Conservation (phyloP, 106 monocot genomes). For the Cymbidium sinense region DNA sequence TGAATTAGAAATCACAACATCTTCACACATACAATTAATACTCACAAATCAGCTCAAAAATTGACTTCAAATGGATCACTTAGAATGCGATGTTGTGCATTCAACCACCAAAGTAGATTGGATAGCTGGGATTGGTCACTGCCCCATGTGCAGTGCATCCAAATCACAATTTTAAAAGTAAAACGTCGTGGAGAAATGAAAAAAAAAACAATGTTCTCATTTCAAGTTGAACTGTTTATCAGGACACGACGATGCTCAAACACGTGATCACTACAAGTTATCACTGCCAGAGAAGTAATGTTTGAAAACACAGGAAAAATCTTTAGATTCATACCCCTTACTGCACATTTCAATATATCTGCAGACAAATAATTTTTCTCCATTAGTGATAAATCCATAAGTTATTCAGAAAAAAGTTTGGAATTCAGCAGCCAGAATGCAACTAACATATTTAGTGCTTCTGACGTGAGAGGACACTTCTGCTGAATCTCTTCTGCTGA, state of each 20-base stretch:
- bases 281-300: slow-evolving; percentile 66
- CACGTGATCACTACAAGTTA: slow-evolving; percentile 11
- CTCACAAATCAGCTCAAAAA: not conserved
- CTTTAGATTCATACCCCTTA: slow-evolving; percentile 48
- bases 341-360: slow-evolving; percentile 70
- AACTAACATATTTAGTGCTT: slow-evolving; percentile 63
- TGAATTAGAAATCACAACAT: not conserved
- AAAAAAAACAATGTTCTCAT: not conserved
- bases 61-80: not conserved
- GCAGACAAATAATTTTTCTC: slow-evolving; percentile 2
- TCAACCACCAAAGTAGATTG: not conserved
- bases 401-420: not conserved
- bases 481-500: slow-evolving; percentile 49
- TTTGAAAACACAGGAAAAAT: slow-evolving; percentile 86
- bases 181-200: not conserved
- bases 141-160: not conserved
- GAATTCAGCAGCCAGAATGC: not conserved
- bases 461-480: slow-evolving; percentile 48
- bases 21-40: not conserved
- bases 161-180: not conserved
- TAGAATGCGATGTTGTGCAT: not conserved
- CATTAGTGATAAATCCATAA: not conserved
- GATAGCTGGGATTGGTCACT: not conserved
- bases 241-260: not conserved
- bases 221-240: not conserved